phyloP scores from a whole-genome alignment of 495 filamentous ascomycete genomes.

The Podospora pseudopauciseta region DNA sequence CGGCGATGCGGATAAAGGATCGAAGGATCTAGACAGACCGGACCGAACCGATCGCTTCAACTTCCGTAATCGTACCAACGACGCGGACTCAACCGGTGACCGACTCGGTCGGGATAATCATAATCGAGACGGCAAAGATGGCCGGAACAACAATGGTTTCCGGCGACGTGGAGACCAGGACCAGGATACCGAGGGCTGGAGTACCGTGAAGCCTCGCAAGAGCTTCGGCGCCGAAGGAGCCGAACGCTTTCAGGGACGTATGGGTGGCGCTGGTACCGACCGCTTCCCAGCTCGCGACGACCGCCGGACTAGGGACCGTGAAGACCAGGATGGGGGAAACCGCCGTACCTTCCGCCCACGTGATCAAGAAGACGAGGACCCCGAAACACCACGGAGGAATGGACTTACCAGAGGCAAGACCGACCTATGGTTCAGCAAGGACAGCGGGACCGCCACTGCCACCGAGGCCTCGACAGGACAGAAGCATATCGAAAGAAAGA shows the following conservation, averaged over 20 bases:
- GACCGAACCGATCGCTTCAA: slow-evolving; percentile 66
- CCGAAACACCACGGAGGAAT: slow-evolving; percentile 55
- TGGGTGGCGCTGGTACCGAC: slow-evolving; percentile 34
- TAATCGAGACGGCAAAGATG: slow-evolving; percentile 35
- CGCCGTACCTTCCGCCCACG: slow-evolving; percentile 45
- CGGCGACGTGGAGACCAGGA: slow-evolving; percentile 52
- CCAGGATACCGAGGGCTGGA: slow-evolving; percentile 56
- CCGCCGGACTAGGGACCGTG: slow-evolving; percentile 41
- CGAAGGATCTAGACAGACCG: slow-evolving; percentile 51
- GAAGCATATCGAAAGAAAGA: slow-evolving; percentile 58
- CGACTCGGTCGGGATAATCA: slow-evolving; percentile 36
- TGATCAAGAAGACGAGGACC: slow-evolving; percentile 51
- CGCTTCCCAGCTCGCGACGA: slow-evolving; percentile 37
- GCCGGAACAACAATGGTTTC: slow-evolving; percentile 43
- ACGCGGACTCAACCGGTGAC: slow-evolving; percentile 57
- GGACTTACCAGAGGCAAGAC: slow-evolving; percentile 43
- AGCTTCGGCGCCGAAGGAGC: slow-evolving; percentile 62
- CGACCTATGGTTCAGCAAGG: slow-evolving; percentile 43
- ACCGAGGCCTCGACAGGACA: slow-evolving; percentile 41
- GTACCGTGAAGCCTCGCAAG: slow-evolving; percentile 59
- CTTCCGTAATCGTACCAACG: slow-evolving; percentile 62
- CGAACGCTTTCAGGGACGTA: slow-evolving; percentile 57
- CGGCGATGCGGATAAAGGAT: slow-evolving; percentile 49
- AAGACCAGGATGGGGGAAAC: slow-evolving; percentile 52
- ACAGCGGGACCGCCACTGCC: slow-evolving; percentile 37